Evolutionary conservation across 352 stramenopile genomes (phyloP).

Genomic region (Globisporangium paddicum): DNA sequence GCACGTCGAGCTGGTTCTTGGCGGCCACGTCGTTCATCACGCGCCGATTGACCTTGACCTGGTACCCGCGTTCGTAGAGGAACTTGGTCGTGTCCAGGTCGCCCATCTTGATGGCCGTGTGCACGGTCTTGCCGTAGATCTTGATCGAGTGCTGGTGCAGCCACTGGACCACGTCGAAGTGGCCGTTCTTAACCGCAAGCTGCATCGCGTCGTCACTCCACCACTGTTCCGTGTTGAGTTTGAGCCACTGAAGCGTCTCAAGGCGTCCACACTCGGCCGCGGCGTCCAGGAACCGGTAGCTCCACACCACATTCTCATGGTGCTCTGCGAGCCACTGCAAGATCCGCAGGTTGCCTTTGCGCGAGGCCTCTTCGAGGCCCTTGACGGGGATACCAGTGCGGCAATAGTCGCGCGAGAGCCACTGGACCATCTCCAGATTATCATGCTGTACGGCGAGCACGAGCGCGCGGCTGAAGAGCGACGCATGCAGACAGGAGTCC

Average conservation of each 20-base stretch:
- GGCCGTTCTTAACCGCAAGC: constrained; percentile 8
- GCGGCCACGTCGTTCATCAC: constrained; percentile 14
- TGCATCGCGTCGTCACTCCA: constrained; percentile 14
- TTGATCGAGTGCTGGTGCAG: constrained; percentile 14
- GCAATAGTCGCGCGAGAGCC: constrained; percentile 8
- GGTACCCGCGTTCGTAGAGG: constrained; percentile 10
- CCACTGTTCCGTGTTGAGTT: constrained; percentile 7
- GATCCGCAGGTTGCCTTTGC: constrained; percentile 3
- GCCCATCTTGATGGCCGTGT: constrained; percentile 10
- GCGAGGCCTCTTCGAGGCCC: constrained; percentile 5
- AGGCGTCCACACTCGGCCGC: constrained; percentile 3
- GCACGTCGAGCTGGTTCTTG: constrained; percentile 8
- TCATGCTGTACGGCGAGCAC: constrained; percentile 2
- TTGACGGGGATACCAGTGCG: constrained; percentile 1
- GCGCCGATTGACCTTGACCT: constrained; percentile 11
- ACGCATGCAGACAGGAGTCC: neutral
- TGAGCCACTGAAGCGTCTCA: constrained; percentile 10
- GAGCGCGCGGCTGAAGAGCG: constrained; percentile 4
- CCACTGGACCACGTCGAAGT: constrained; percentile 12
- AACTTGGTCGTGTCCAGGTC: constrained; percentile 9
- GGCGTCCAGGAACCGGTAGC: constrained; percentile 7
- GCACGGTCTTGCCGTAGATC: constrained; percentile 11
- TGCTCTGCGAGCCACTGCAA: constrained; percentile 6
- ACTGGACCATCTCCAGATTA: constrained; percentile 8
- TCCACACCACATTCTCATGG: constrained; percentile 11